phyloP scores from a whole-genome alignment of 441 rosid species.

The Kokia cookei region DNA sequence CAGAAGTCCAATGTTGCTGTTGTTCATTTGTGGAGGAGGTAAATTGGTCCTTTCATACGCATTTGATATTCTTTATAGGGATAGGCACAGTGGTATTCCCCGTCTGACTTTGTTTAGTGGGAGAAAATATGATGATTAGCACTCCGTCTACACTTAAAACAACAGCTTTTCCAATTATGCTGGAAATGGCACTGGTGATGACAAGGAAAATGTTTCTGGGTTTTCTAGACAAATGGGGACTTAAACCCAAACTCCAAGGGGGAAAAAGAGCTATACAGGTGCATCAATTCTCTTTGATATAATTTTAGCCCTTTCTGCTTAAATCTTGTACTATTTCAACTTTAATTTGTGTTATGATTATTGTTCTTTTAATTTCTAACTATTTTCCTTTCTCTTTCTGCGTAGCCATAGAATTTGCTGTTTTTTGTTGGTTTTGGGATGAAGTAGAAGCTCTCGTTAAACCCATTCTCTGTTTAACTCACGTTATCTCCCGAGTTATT shows the following conservation, averaged over 20 bases:
- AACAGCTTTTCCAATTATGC: neutral
- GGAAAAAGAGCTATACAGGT: constrained; percentile 7
- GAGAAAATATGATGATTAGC: constrained; percentile 14
- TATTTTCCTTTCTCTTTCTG: constrained; percentile 11
- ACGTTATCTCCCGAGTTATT: no score
- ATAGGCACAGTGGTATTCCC: constrained; percentile 21
- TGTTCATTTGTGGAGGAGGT: constrained; percentile 10
- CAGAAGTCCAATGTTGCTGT: constrained; percentile 1
- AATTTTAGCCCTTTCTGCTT: neutral
- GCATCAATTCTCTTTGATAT: constrained; percentile 29
- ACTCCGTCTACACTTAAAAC: neutral
- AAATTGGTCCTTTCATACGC: constrained; percentile 12
- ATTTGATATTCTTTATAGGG: constrained; percentile 33
- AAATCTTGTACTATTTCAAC: constrained; percentile 23
- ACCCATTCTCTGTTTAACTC: neutral
- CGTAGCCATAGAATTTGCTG: neutral
- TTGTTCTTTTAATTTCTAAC: constrained; percentile 29
- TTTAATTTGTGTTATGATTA: constrained; percentile 13
- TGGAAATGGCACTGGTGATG: neutral
- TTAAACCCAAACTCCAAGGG: neutral
- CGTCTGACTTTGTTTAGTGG: constrained; percentile 19
- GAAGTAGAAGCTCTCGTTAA: neutral
- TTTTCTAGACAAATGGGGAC: neutral
- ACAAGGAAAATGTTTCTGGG: neutral
- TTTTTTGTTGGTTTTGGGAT: neutral